Base-by-base conservation (phyloP, 2,329 filamentous ascomycete genomes). In the Hansfordia pulvinata region DNA sequence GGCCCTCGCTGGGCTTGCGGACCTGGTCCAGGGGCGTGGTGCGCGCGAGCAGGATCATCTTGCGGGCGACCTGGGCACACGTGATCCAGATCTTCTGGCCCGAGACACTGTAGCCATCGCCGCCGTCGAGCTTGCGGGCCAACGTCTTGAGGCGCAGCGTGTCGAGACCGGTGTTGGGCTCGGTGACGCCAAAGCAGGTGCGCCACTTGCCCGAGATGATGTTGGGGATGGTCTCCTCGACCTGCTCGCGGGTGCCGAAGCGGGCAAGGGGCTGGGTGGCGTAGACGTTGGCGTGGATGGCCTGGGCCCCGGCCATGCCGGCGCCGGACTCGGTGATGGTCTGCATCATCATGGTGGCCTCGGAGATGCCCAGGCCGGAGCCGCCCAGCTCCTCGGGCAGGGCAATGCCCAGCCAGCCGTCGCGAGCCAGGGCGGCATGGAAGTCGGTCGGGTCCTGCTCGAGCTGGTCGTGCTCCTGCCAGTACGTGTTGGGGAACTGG, bases 71-170 rank as follows among this genome's bases (percentile, higher is more conserved):
- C 46, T 92, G 81, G 0, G 83, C 83, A 28, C 73, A 86, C 0
- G 81, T 82, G 29, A 90, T 92, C 83, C 83, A 92, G 29, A 88
- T 86, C 54, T 92, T 92, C 46, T 88, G 80, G 0, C 83, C 82
- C 0, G 69, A 69, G 8, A 92, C 62, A 2, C 54, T 58, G 45
- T 86, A 92, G 4, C 58, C 62, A 10, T 66, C 68, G 12, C 70
- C 62, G 10, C 67, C 68, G 3, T 34, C 29, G 19, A 48, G 41
- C 36, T 62, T 67, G 17, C 50, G 62, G 1, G 82, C 82, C 5
- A 55, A 52, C 0, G 81, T 88, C 20, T 61, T 63, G 4, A 92
- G 56, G 21, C 74, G 69, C 8, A 86, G 56, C 0, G 82, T 92
- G 32, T 92, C 77, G 2, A 92, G 66, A 0, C 83, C 82, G 0